Evolutionary conservation across 371 early-diverging fungal genomes (phyloP), one percentile per base, ranked within the genome.

Genomic region (Capniomyces stellatus): DNA sequence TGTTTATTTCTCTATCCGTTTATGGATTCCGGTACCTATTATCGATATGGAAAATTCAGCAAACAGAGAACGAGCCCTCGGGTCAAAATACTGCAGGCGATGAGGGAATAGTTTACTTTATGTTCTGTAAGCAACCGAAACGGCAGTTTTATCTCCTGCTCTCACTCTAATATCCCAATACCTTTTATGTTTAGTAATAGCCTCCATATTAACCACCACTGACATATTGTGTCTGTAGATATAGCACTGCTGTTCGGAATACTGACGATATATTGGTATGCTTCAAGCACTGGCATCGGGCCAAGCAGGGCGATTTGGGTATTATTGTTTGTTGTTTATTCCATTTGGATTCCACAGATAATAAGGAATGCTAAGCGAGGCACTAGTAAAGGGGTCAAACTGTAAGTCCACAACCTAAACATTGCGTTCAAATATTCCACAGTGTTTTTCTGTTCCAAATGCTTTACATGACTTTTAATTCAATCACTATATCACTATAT

Each of bases 331-430:
- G 54, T 64, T 2, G 60, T 78, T 43, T 81, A 74, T 61, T 85
- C 86, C 0, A 83, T 79, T 61, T 87, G 88, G 88, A 58, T 83
- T 15, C 88, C 88, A 1, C 88, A 87, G 54, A 82, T 83, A 46
- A 63, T 74, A 15, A 71, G 81, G 53, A 82, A 79, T 54, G 73
- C 75, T 15, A 58, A 58, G 18, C 72, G 82, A 46, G 82, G 82
- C 13, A 76, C 79, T 29, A 68, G 75, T 59, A 63, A 71, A 24
- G 78, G 76, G 2, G 58, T 84, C 19, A 27, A 12, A 27, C 29
- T 48, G 48, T 48, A 48, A 48, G 23, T 29, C 27, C 8, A 44
- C 25, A 21, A 4, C 8, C 46, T 44, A 44, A 8, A 6, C 19
- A 21, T 44, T 44, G 19, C 25, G 6, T 22, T 22, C 19, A 44